Percentiles rank a stretch among this genome's conserved stretches.
These are phyloP conservation scores for Phytopythium cucurbitacearum DNA, from an alignment of 352 stramenopile genomes.

Conservation along the genomic window DNA sequence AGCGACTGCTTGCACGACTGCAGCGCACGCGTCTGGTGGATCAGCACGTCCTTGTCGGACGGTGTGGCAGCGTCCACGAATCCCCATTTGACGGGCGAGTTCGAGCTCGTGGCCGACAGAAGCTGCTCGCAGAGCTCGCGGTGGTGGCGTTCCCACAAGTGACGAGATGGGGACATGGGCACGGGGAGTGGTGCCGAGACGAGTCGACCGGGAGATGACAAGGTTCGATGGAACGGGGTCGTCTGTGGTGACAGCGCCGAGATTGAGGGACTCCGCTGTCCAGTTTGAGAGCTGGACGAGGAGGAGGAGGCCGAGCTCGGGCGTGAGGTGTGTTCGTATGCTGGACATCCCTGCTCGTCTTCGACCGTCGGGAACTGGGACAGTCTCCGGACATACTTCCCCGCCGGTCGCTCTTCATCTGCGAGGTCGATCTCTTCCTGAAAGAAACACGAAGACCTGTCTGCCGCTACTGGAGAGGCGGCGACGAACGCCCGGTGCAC, in stretches of 20 bases:
- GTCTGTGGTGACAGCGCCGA: not conserved
- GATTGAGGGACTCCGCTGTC: not conserved
- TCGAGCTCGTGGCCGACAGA: constrained; percentile 7
- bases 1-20: constrained; percentile 68
- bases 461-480: constrained; percentile 1
- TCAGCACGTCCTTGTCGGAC: constrained; percentile 33
- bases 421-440: constrained; percentile 10
- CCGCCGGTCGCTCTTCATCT: constrained; percentile 13
- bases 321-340: constrained; percentile 37
- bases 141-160: constrained; percentile 19
- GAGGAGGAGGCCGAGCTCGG: constrained; percentile 10
- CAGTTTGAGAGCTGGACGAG: not conserved
- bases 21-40: constrained; percentile 49
- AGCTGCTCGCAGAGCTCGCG: constrained; percentile 17
- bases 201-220: constrained; percentile 7
- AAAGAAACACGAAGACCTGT: not conserved
- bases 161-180: constrained; percentile 10
- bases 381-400: not conserved
- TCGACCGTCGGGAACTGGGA: constrained; percentile 44
- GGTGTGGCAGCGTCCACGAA: not conserved
- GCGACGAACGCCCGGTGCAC: constrained; percentile 18
- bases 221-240: constrained; percentile 4
- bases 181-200: constrained; percentile 12
- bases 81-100: not conserved
- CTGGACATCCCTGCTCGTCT: constrained; percentile 53